Conservation (phyloP, 331 rosid species). For the Malus hybrid region DNA sequence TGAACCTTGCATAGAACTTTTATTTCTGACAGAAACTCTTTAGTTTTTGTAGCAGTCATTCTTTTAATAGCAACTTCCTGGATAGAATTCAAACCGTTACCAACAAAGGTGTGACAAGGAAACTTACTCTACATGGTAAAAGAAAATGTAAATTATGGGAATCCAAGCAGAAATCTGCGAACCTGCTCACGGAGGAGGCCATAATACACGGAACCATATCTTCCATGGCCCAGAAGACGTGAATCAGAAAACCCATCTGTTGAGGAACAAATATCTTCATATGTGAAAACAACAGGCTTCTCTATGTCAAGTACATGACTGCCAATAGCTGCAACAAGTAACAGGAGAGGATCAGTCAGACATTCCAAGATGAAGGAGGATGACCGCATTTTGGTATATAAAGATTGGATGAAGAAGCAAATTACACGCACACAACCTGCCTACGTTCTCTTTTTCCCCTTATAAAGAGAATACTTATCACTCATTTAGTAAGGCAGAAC, state of each 20-base stretch:
- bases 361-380: slow-evolving; percentile 8
- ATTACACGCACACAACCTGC: not conserved
- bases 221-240: slow-evolving; percentile 88
- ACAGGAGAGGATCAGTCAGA: slow-evolving; percentile 8
- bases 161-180: slow-evolving; percentile 14
- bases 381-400: not conserved
- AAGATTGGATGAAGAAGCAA: not conserved
- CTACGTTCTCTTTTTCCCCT: not conserved
- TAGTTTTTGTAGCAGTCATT: slow-evolving; percentile 93
- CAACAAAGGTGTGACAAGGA: slow-evolving; percentile 12
- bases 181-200: slow-evolving; percentile 85
- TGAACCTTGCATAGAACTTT: slow-evolving; percentile 96
- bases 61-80: slow-evolving; percentile 96
- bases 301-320: slow-evolving; percentile 68
- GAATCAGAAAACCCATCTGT: slow-evolving; percentile 91
- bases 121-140: not conserved
- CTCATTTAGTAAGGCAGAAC: not conserved
- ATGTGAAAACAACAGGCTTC: slow-evolving; percentile 72
- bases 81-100: slow-evolving; percentile 17
- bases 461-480: not conserved
- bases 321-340: slow-evolving; percentile 55
- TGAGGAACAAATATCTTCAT: slow-evolving; percentile 66
- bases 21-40: slow-evolving; percentile 82
- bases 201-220: slow-evolving; percentile 92
- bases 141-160: not conserved